Percentiles rank a stretch among this genome's conserved stretches.
Conservation (phyloP, 2,329 filamentous ascomycete species). For the Fusarium nelsonii region DNA sequence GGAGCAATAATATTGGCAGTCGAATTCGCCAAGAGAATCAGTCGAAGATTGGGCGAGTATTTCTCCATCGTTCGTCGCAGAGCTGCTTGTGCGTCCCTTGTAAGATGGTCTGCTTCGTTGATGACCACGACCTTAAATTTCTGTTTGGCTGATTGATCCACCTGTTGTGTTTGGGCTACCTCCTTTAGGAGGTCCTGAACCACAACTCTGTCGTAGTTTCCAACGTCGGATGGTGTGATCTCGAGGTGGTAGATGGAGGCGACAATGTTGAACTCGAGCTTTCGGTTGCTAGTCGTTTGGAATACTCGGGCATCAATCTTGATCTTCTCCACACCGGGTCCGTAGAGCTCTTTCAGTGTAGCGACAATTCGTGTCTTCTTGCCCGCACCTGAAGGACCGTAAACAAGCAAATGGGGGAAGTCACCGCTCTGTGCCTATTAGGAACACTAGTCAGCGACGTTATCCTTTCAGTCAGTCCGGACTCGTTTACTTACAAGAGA, state of each 20-base stretch:
- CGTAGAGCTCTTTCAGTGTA: constrained; percentile 94
- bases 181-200: constrained; percentile 97
- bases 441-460: constrained; percentile 17
- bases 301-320: constrained; percentile 98
- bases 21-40: constrained; percentile 94
- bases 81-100: constrained; percentile 93
- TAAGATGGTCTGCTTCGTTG: constrained; percentile 97
- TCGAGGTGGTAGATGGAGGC: constrained; percentile 97
- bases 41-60: constrained; percentile 91
- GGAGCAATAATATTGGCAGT: constrained; percentile 99
- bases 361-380: constrained; percentile 98
- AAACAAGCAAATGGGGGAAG: constrained; percentile 97
- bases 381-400: constrained; percentile 94
- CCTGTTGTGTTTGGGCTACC: constrained; percentile 98
- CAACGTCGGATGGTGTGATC: constrained; percentile 97
- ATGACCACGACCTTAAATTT: constrained; percentile 99
- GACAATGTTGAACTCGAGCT: constrained; percentile 99
- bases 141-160: constrained; percentile 91
- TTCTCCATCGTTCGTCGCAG: constrained; percentile 98
- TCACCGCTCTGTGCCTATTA: constrained; percentile 91
- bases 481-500: constrained; percentile 80
- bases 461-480: background rate
- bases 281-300: constrained; percentile 94
- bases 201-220: constrained; percentile 95
- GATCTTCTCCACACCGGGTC: constrained; percentile 98